These are phyloP conservation scores for Uronychia setigera DNA, from an alignment of 73 alveolate genomes.

Conservation along the genomic window DNA sequence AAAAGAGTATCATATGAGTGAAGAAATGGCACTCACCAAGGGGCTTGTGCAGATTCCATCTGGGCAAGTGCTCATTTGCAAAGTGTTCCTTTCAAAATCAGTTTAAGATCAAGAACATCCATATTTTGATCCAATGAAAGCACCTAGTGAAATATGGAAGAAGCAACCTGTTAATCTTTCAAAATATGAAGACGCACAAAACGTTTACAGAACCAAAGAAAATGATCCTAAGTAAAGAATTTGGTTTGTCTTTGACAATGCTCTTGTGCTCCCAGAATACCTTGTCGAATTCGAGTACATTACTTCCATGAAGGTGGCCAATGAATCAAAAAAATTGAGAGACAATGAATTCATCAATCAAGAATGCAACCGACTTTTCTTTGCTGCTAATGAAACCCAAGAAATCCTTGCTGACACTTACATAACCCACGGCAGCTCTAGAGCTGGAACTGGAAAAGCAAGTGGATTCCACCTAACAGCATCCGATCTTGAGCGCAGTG, in stretches of 20 bases:
- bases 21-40: slow-evolving; percentile 54
- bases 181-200: slow-evolving; percentile 46
- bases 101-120: slow-evolving; percentile 62
- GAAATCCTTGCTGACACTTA: slow-evolving; percentile 36
- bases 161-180: slow-evolving; percentile 61
- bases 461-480: slow-evolving; percentile 18
- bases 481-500: slow-evolving; percentile 71
- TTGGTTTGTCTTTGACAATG: slow-evolving; percentile 84
- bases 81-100: slow-evolving; percentile 76
- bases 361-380: slow-evolving; percentile 36
- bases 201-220: slow-evolving; percentile 74
- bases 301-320: slow-evolving; percentile 3
- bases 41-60: slow-evolving; percentile 67
- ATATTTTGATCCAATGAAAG: slow-evolving; percentile 57
- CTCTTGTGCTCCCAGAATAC: slow-evolving; percentile 84
- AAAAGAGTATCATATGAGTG: slow-evolving; percentile 36
- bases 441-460: neutral
- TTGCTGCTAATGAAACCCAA: slow-evolving; percentile 12
- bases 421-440: slow-evolving; percentile 21
- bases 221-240: slow-evolving; percentile 74
- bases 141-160: slow-evolving; percentile 72
- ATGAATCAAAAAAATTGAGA: neutral
- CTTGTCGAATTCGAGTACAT: slow-evolving; percentile 83
- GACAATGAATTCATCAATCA: slow-evolving; percentile 2
- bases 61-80: slow-evolving; percentile 77